These are phyloP conservation scores for Cucurbita ficifolia DNA, from an alignment of 306 rosid genomes.

Conservation along the genomic window DNA sequence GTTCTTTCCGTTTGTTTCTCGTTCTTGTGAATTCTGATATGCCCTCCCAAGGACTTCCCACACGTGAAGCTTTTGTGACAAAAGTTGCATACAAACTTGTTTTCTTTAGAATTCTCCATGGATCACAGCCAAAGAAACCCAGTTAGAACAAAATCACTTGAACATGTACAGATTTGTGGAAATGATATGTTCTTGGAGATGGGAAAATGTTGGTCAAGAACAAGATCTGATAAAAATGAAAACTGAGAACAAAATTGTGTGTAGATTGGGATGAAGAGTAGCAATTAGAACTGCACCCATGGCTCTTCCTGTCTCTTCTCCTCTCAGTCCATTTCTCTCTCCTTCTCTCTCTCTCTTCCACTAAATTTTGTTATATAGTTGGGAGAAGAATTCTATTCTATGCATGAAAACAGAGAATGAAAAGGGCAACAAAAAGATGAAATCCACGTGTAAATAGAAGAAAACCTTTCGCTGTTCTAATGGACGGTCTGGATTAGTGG, in stretches of 20 bases:
- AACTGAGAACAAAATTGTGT: slow-evolving; percentile 24
- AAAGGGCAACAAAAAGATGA: slow-evolving; percentile 30
- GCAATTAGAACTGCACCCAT: slow-evolving; percentile 28
- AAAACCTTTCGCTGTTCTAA: slow-evolving; percentile 26
- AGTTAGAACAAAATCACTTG: slow-evolving; percentile 6
- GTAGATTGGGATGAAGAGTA: slow-evolving; percentile 22
- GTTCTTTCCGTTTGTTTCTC: slow-evolving; percentile 13
- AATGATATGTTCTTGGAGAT: slow-evolving; percentile 14
- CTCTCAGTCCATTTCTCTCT: background rate
- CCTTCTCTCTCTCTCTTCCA: slow-evolving; percentile 4
- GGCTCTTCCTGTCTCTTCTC: slow-evolving; percentile 21
- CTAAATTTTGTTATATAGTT: slow-evolving; percentile 32
- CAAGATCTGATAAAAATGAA: slow-evolving; percentile 65
- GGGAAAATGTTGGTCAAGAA: slow-evolving; percentile 56
- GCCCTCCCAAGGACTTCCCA: slow-evolving; percentile 74
- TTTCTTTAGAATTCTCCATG: slow-evolving; percentile 28
- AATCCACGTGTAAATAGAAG: slow-evolving; percentile 51
- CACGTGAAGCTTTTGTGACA: slow-evolving; percentile 46
- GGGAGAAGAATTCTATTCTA: slow-evolving; percentile 93
- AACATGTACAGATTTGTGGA: slow-evolving; percentile 16
- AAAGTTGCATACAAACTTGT: slow-evolving; percentile 56
- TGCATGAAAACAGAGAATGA: slow-evolving; percentile 62
- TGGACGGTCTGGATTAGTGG: slow-evolving; percentile 41
- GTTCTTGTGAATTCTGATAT: slow-evolving; percentile 61
- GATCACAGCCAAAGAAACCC: too few relatives aligned